phyloP scores from a whole-genome alignment of 1,139 yeast species.

The Debaryomyces robertsiae region DNA sequence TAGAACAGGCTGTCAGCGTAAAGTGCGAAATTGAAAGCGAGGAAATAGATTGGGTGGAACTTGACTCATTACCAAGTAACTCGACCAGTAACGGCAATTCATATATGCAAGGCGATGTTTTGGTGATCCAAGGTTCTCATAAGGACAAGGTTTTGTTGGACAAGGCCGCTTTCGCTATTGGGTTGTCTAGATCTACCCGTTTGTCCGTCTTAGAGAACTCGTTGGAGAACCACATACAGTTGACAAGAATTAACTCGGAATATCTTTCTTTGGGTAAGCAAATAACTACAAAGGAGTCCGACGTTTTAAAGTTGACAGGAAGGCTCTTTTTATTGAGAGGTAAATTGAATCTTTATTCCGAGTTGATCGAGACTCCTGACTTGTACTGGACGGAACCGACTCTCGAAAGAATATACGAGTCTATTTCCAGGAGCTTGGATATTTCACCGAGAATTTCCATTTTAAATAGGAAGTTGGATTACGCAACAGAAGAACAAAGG shows the following conservation, averaged over 20 bases:
- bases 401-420: conserved; percentile 71
- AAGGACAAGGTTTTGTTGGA: conserved; percentile 58
- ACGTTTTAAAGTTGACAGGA: conserved; percentile 72
- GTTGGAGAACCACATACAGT: conserved; percentile 64
- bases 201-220: conserved; percentile 75
- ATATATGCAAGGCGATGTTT: conserved; percentile 66
- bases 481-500: conserved; percentile 85
- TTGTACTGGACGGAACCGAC: conserved; percentile 91
- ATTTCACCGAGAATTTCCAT: conserved; percentile 76
- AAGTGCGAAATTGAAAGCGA: conserved; percentile 69
- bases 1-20: conserved; percentile 31
- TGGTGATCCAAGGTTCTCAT: conserved; percentile 57
- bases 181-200: conserved; percentile 82
- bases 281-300: conserved; percentile 60
- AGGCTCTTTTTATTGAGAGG: conserved; percentile 74
- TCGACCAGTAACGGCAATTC: conserved; percentile 36
- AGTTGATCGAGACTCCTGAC: conserved; percentile 89
- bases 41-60: conserved; percentile 82
- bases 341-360: conserved; percentile 81
- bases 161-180: conserved; percentile 87
- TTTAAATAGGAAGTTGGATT: conserved; percentile 80
- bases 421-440: conserved; percentile 71
- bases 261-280: conserved; percentile 63
- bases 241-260: conserved; percentile 67
- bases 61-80: conserved; percentile 28